A percentile compares a stretch with the other conserved stretches of the same genome.
Evolutionary conservation across 2,329 filamentous ascomycete species (phyloP).

Genomic region (Botrytis sinoallii): DNA sequence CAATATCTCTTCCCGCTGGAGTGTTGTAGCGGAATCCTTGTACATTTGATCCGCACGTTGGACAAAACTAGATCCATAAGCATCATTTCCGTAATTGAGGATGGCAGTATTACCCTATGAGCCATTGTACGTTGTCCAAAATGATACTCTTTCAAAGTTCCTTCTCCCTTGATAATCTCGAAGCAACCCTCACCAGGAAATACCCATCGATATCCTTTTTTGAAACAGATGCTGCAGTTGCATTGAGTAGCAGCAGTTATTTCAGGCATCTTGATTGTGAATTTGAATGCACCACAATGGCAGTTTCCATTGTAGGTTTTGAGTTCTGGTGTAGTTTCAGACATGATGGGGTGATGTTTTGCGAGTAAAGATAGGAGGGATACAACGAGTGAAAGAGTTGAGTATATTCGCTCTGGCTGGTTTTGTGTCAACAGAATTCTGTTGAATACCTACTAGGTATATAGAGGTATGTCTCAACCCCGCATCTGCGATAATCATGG

Average conservation of each 20-base stretch:
- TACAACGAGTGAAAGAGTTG: not conserved
- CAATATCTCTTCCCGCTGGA: constrained; percentile 36
- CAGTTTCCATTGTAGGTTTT: constrained; percentile 52
- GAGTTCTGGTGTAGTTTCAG: constrained; percentile 14
- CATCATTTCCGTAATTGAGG: not conserved
- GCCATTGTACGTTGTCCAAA: constrained; percentile 42
- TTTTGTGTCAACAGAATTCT: not conserved
- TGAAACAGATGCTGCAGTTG: constrained; percentile 65
- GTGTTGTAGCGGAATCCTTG: constrained; percentile 37
- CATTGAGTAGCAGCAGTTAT: constrained; percentile 56
- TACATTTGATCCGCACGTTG: constrained; percentile 48
- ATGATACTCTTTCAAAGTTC: constrained; percentile 44
- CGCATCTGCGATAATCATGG: too few relatives aligned
- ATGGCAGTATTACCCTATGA: constrained; percentile 41
- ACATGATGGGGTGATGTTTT: not conserved
- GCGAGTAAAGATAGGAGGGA: not conserved
- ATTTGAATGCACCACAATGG: constrained; percentile 55
- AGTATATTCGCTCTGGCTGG: not conserved
- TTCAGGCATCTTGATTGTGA: constrained; percentile 52
- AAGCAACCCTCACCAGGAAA: constrained; percentile 39
- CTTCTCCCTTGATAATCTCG: constrained; percentile 47
- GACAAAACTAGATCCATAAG: constrained; percentile 46
- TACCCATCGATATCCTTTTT: constrained; percentile 46
- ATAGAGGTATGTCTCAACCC: not conserved
- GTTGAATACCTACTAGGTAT: not conserved